Base-by-base conservation (phyloP, 2,329 filamentous ascomycete species). In the Penicillium capsulatum region DNA sequence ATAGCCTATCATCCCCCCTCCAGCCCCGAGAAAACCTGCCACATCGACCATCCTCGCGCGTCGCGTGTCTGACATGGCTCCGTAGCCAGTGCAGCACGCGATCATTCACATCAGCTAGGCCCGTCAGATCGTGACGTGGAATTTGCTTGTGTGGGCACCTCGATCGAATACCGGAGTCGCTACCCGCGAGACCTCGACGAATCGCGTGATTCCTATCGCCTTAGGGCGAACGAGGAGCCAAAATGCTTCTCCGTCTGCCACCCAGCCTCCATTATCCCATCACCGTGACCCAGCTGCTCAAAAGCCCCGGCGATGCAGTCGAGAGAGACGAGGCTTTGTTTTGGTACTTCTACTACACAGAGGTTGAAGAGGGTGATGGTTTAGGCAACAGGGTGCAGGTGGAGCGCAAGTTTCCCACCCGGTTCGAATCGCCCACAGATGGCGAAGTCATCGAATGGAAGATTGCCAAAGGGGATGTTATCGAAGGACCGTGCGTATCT, bases 261-360 rank as follows among this genome's bases (percentile, higher is more conserved):
- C 47, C 64, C 38, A 67, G 79, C 67, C 79, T 96, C 54, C 85
- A 84, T 67, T 98, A 97, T 68, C 92, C 92, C 57, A 90, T 97
- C 67, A 94, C 84, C 54, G 83, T 98, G 67, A 89, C 83, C 56
- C 84, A 87, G 65, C 76, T 97, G 45, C 77, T 91, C 52, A 89
- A 88, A 66, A 71, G 75, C 51, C 77, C 79, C 14, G 84, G 86
- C 65, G 87, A 95, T 55, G 61, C 76, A 47, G 78, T 98, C 58
- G 76, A 80, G 57, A 84, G 84, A 65, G 75, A 87, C 59, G 84
- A 89, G 57, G 76, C 81, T 39, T 75, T 97, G 40, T 82, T 98
- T 62, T 80, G 86, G 63, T 98, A 96, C 74, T 82, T 81, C 47
- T 98, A 90, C 70, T 81, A 81, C 57, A 90, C 83, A 66, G 82